Conservation (phyloP, 2,329 filamentous ascomycete genomes). For the Cladosporium sp. region DNA sequence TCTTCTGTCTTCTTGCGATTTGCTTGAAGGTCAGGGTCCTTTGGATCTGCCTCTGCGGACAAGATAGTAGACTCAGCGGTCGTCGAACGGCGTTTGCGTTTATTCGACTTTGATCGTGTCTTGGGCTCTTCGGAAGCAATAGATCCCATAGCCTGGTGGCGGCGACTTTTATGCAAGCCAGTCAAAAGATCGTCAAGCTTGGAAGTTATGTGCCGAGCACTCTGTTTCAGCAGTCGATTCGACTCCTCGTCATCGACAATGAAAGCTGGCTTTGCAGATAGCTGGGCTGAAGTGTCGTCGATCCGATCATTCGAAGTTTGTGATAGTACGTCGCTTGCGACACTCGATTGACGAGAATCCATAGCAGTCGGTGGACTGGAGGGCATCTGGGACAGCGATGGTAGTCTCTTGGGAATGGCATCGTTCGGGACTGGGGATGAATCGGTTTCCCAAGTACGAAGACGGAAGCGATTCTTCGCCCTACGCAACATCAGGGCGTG, state of each 20-base stretch:
- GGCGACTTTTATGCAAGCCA: conserved; percentile 58
- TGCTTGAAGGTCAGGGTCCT: too few relatives aligned
- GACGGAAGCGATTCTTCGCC: conserved; percentile 59
- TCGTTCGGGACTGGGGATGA: neutral
- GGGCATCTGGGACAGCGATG: neutral
- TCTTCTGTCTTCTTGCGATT: neutral
- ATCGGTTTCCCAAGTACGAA: neutral
- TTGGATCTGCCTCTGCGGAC: neutral
- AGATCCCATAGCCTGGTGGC: conserved; percentile 18
- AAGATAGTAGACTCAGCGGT: conserved; percentile 7
- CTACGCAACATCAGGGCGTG: conserved; percentile 61
- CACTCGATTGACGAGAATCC: conserved; percentile 1
- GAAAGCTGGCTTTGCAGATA: neutral
- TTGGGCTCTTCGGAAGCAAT: neutral
- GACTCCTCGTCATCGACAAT: conserved; percentile 2
- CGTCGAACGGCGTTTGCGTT: conserved; percentile 12
- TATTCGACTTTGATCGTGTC: conserved; percentile 3
- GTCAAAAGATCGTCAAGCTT: conserved; percentile 66
- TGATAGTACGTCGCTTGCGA: neutral
- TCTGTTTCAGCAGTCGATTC: conserved; percentile 57
- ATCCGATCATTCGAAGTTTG: neutral
- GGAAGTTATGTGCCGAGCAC: conserved; percentile 64
- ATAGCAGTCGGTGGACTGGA: neutral
- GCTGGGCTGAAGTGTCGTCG: neutral
- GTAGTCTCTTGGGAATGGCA: neutral